Percentiles rank a stretch among this genome's conserved stretches.
phyloP scores from a whole-genome alignment of 2,329 filamentous ascomycete genomes.

The Tricladium varicosporioides region DNA sequence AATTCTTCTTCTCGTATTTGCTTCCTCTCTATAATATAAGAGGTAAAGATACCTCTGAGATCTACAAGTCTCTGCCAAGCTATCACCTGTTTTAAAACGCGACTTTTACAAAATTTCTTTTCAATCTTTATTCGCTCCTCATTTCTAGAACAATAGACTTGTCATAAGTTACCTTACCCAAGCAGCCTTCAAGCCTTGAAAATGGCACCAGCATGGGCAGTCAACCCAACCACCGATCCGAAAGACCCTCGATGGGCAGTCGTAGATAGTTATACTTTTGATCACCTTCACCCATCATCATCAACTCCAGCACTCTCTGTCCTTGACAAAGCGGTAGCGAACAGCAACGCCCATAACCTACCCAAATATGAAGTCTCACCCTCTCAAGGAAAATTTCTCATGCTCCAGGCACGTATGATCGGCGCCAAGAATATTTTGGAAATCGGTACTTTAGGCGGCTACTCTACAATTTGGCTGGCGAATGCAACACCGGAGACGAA shows the following conservation, averaged over 20 bases:
- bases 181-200: background rate
- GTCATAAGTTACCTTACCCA: background rate
- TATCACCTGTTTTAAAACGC: background rate
- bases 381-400: constrained; percentile 17
- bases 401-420: constrained; percentile 14
- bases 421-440: constrained; percentile 18
- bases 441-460: constrained; percentile 25
- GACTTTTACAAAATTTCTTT: too few relatives aligned
- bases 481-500: constrained; percentile 16
- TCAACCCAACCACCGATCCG: background rate
- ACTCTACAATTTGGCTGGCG: constrained; percentile 18
- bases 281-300: background rate
- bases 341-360: background rate
- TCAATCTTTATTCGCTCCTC: background rate
- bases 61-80: background rate
- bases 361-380: constrained; percentile 11
- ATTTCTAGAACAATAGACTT: background rate
- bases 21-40: background rate
- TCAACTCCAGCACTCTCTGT: background rate
- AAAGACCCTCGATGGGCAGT: background rate
- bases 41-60: background rate
- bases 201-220: background rate
- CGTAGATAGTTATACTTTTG: background rate
- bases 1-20: too few relatives aligned
- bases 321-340: background rate